Evolutionary conservation across 306 rosid species (phyloP).

Genomic region (Acacia melanoxylon): DNA sequence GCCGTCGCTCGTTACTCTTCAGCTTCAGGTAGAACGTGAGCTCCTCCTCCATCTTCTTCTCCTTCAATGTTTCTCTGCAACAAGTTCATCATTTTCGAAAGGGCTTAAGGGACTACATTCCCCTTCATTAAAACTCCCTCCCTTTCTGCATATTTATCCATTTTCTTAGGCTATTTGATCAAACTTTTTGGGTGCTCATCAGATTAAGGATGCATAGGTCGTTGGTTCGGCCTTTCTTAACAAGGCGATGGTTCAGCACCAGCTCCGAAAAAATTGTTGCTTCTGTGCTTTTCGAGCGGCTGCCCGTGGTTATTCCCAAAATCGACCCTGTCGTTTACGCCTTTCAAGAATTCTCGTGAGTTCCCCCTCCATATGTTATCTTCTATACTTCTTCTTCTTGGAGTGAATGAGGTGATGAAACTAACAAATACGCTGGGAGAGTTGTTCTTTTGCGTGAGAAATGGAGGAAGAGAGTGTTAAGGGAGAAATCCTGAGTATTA

Average conservation of each 20-base stretch:
- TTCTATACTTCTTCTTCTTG: not conserved
- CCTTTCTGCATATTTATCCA: not conserved
- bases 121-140: not conserved
- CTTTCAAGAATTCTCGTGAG: slow-evolving; percentile 88
- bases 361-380: not conserved
- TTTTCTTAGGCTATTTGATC: not conserved
- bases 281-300: slow-evolving; percentile 88
- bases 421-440: not conserved
- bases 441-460: not conserved
- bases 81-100: not conserved
- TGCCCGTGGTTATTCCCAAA: slow-evolving; percentile 88
- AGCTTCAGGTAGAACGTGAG: not conserved
- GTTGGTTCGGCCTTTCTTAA: slow-evolving; percentile 45
- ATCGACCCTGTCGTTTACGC: slow-evolving; percentile 88
- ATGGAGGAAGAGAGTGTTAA: not conserved
- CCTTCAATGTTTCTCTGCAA: not conserved
- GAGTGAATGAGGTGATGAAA: not conserved
- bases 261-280: slow-evolving; percentile 73
- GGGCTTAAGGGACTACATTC: not conserved
- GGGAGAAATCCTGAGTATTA: not conserved
- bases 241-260: slow-evolving; percentile 57
- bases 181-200: not conserved
- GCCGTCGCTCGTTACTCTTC: not conserved
- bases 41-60: not conserved
- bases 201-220: slow-evolving; percentile 65